phyloP scores from a whole-genome alignment of 768 basidiomycete species.

The Dioszegia crocea region DNA sequence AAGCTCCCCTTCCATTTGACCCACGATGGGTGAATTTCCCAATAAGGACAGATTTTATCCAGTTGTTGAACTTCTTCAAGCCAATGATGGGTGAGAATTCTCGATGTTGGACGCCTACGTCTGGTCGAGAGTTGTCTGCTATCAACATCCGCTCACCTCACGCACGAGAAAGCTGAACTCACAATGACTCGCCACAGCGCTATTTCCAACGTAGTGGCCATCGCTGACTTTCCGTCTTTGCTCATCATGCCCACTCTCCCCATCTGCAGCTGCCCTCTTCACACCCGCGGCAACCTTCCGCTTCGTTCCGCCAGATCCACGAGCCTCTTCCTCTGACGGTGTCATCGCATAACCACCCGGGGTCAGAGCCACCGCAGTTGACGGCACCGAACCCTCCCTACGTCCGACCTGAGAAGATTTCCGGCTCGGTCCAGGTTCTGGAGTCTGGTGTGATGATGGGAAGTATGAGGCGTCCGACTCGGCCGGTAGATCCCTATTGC shows the following conservation, averaged over 20 bases:
- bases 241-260: conserved; percentile 20
- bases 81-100: conserved; percentile 91
- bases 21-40: conserved; percentile 73
- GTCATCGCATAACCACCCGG: neutral
- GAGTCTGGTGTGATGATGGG: conserved; percentile 10
- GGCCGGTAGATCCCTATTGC: conserved; percentile 13
- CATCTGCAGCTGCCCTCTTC: conserved; percentile 15
- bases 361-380: neutral
- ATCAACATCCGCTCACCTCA: neutral
- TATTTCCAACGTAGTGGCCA: conserved; percentile 34
- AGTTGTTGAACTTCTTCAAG: conserved; percentile 97
- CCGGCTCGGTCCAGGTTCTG: conserved; percentile 4
- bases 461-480: conserved; percentile 38
- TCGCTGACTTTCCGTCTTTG: conserved; percentile 30
- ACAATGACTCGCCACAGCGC: conserved; percentile 42
- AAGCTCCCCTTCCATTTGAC: conserved; percentile 53
- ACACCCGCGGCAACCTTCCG: neutral
- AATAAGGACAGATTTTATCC: conserved; percentile 97
- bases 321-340: neutral
- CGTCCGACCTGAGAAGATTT: conserved; percentile 9
- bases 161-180: conserved; percentile 9
- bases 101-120: conserved; percentile 79
- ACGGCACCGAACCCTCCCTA: too few relatives aligned
- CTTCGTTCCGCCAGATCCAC: neutral
- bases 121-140: conserved; percentile 85